Evolutionary conservation across 2,329 filamentous ascomycete genomes (phyloP), one percentile per base, ranked within the genome.

Genomic region (Cryoendolithus antarcticus): DNA sequence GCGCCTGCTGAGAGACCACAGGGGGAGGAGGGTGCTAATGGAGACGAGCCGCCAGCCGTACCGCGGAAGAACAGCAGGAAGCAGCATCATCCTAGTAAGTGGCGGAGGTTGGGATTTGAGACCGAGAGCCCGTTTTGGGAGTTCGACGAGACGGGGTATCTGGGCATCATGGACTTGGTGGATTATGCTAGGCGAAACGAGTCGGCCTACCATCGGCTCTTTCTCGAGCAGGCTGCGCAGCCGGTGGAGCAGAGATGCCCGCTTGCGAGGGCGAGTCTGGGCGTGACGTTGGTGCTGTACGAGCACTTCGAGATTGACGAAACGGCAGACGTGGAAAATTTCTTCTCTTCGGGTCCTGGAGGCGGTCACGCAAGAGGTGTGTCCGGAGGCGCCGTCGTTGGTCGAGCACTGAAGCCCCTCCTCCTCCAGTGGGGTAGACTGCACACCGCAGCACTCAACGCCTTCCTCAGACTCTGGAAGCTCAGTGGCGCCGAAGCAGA

Each of bases 161-260:
- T 98, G 39, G 91, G 91, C 21, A 85, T 98, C 75, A 96, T 98
- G 88, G 91, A 98, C 59, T 63, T 98, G 53, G 85, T 86, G 2
- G 88, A 96, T 60, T 98, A 86, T 58, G 86, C 94, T 35, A 76
- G 82, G 54, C 93, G 86, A 57, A 80, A 94, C 55, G 86, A 94
- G 58, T 88, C 95, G 56, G 77, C 77, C 8, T 96, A 93, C 51
- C 88, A 94, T 58, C 95, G 93, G 63, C 70, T 93, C 50, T 49
- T 98, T 10, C 67, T 95, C 29, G 91, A 98, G 61, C 91, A 98
- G 61, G 81, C 84, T 3, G 77, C 80, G 5, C 77, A 77, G 53
- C 74, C 82, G 2, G 52, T 74, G 13, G 67, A 76, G 37, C 75
- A 86, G 56, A 76, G 89, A 30, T 95, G 88, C 58, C 91, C 91